Evolutionary conservation across 225 moss, liverwort and hornwort species (phyloP), one percentile per base, ranked within the genome.

Genomic region (Antitrichia curtipendula): DNA sequence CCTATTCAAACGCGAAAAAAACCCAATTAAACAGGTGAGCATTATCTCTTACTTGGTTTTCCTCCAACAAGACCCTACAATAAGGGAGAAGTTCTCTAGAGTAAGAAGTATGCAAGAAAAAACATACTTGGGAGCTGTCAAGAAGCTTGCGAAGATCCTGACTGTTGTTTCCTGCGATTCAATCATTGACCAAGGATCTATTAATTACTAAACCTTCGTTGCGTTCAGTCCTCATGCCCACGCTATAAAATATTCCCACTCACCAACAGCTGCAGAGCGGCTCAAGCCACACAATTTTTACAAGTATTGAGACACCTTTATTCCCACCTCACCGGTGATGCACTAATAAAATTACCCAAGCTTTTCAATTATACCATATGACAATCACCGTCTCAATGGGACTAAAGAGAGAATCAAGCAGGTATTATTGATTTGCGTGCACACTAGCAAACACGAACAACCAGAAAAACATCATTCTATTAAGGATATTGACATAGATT

Each of bases 91-190:
- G 11, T 54, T 77, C 54, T 40, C 60, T n/a, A 21, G 17, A 23
- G n/a, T 32, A 58, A 72, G 34, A 73, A 57, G 57, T 28, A 56
- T 73, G 81, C 63, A 89, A 38, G 79, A 80, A 64, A 70, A 58
- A 32, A 59, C 74, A 13, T 93, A 96, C 96, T 94, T 99, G 93
- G 60, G 95, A 94, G 71, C 86, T 84, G 38, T 91, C 93, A 72
- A 99, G 90, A 88, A 97, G 95, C 87, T 90, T 95, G 77, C 94
- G 91, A 56, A 96, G 95, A 87, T 99, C 97, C 84, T 94, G 93
- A 75, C 88, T 92, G 50, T 88, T 90, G 41, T 95, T 92, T 84
- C 92, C 96, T 96, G 94, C 84, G 87, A 69, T 53, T 76, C 82
- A 85, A 60, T 60, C 76, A 68, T 87, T 58, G 45, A 84, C 20